Base-by-base conservation (phyloP, 2,329 filamentous ascomycete genomes). In the Paecilomyces variotii region DNA sequence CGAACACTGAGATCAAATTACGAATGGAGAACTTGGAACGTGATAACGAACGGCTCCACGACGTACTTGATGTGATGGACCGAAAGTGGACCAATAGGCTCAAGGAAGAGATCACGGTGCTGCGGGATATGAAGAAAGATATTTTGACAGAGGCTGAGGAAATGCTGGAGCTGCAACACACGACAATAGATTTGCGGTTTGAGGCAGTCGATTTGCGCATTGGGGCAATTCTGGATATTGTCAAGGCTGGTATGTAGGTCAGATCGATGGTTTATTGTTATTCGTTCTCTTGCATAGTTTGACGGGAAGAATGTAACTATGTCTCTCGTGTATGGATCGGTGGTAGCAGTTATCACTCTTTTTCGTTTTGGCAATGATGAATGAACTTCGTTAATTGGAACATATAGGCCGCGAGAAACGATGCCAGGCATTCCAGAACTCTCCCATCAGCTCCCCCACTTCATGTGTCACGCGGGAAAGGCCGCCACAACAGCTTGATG, bases 71-170 rank as follows among this genome's bases (percentile, higher is more conserved):
- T 49, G 32, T 9, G 25, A 28, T 26, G 24, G 27, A 45, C 26
- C 19, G 53, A 39, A 25, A 25, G 39, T 26, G 12, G 14, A n/a
- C 32, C 49, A 45, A 28, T 14, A 49, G 52, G 35, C 24, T 45
- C 39, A 45, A 24, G 25, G 56, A 34, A 7, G 35, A 58, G 26
- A 34, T 57, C 19, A 26, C 27, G 26, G 35, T 7, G 9, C 24
- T 57, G 30, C 34, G 56, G 53, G 54, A 57, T 10, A 49, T 56
- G 27, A 54, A 53, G 24, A 58, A 57, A 39, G 58, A 60, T 26
- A 50, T 59, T 19, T n/a, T 27, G 25, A 25, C 49, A 10, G 39
- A 56, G 9, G 24, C 28, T 7, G 28, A 35, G 24, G 51, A 34
- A 7, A 11, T 32, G n/a, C 32, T 19, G 26, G 54, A 34, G 49